Evolutionary conservation across 345 rosid species (phyloP).

Genomic region (Arabis alpina): DNA sequence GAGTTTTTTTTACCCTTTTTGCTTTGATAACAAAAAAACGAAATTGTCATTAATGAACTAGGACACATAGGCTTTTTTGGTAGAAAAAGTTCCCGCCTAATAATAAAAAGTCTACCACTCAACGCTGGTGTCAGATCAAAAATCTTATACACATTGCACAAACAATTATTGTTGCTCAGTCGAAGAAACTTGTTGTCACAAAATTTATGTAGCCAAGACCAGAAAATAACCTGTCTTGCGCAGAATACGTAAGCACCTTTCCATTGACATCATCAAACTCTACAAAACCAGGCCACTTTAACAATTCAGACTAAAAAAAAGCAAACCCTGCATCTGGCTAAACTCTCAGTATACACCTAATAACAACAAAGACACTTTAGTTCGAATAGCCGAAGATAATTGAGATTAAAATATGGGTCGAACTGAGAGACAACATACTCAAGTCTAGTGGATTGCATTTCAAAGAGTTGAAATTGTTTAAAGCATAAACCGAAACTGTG

Average conservation of each 20-base stretch:
- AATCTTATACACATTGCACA: slow-evolving; percentile 88
- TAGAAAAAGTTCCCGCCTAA: too few species aligned
- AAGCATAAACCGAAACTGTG: slow-evolving; percentile 94
- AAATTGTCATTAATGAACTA: too few species aligned
- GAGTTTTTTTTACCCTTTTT: too few species aligned
- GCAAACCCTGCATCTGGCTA: slow-evolving; percentile 96
- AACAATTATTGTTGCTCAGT: slow-evolving; percentile 27
- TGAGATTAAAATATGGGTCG: background rate
- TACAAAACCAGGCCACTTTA: slow-evolving; percentile 99
- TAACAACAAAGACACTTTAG: slow-evolving; percentile 10
- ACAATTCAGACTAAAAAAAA: slow-evolving; percentile 92
- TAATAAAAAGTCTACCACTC: too few species aligned
- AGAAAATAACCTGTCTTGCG: slow-evolving; percentile 78
- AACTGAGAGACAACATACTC: slow-evolving; percentile 57
- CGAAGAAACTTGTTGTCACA: slow-evolving; percentile 18
- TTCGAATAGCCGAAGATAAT: background rate
- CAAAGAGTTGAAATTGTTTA: slow-evolving; percentile 92
- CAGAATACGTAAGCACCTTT: slow-evolving; percentile 92
- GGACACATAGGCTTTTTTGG: too few species aligned
- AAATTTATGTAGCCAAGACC: background rate
- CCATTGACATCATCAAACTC: slow-evolving; percentile 99
- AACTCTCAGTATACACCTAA: slow-evolving; percentile 87
- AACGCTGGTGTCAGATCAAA: slow-evolving; percentile 95
- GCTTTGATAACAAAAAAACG: too few species aligned
- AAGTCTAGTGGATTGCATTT: slow-evolving; percentile 93